These are phyloP conservation scores for Dacryopinax spathularia DNA, from an alignment of 768 basidiomycete species.

Conservation along the genomic window DNA sequence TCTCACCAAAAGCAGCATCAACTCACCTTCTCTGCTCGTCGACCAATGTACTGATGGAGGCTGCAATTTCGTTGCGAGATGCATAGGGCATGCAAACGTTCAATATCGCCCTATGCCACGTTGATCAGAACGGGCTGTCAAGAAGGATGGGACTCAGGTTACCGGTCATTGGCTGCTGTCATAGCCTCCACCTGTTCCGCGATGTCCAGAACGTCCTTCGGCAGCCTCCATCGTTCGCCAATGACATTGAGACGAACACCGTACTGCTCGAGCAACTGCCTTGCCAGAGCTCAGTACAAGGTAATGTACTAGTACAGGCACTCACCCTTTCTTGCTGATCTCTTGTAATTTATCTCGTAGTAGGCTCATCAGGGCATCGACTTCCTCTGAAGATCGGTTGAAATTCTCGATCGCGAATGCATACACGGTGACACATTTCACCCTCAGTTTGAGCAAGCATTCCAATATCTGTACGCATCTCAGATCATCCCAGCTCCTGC, in stretches of 20 bases:
- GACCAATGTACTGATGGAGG: constrained; percentile 44
- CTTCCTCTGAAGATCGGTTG: constrained; percentile 71
- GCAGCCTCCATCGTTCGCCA: constrained; percentile 62
- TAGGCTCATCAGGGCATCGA: constrained; percentile 74
- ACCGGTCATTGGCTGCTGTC: constrained; percentile 64
- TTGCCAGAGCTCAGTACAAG: constrained; percentile 23
- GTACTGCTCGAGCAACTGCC: constrained; percentile 65
- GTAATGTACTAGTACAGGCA: constrained; percentile 4
- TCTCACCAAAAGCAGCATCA: constrained; percentile 24
- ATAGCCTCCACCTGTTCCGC: constrained; percentile 56
- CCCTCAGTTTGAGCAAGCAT: constrained; percentile 62
- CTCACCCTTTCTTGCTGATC: constrained; percentile 67
- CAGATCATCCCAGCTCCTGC: constrained; percentile 7
- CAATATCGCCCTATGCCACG: constrained; percentile 51
- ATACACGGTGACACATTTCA: constrained; percentile 82
- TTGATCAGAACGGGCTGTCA: not conserved
- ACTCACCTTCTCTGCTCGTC: constrained; percentile 8
- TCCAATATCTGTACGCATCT: constrained; percentile 55
- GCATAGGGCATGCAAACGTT: constrained; percentile 91
- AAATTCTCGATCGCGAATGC: constrained; percentile 99
- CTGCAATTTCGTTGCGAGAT: constrained; percentile 79
- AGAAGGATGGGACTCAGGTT: constrained; percentile 13
- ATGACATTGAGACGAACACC: constrained; percentile 75
- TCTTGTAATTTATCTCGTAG: constrained; percentile 66
- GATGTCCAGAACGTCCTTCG: constrained; percentile 54